Base-by-base conservation (phyloP, 495 filamentous ascomycete genomes). In the Trichoderma reesei region DNA sequence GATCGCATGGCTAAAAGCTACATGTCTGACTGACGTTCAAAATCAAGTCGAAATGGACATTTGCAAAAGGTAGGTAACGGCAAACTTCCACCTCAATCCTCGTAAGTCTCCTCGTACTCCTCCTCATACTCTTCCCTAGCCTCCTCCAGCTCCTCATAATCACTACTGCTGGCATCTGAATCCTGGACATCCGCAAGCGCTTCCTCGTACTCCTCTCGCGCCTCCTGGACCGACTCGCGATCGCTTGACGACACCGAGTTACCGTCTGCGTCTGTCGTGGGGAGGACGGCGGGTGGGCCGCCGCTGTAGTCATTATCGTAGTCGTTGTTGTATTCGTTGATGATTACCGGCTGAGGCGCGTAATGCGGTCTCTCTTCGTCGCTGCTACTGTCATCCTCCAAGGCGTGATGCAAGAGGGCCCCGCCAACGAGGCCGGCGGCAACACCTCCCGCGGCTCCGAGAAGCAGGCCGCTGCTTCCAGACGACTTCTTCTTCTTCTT, bases 371-470 rank as follows among this genome's bases (percentile, higher is more conserved):
- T 42, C 61, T 48, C 61, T 37, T 72, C 67, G 33, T 71, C 68
- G 64, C 72, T 72, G 3, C 68, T 70, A 63, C 71, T 73, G 36
- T 72, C 51, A 14, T 56, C 51, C 34, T 56, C 70, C 14, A 82
- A 67, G 33, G 81, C 83, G 67, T 85, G 76, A 20, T 76, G 80
- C 44, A 86, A 66, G 18, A 86, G 65, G 2, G 83, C 86, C 31
- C 84, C 85, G 18, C 77, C 85, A 59, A 82, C 71, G 48, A 78
- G 78, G 62, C 85, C 85, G 5, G 82, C 75, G 1, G 82, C 85
- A 51, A 85, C 66, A 60, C 83, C 85, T 41, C 78, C 82, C 2
- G 79, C 82, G 16, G 78, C 84, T 31, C 74, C 80, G 41, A 78
- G 56, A 41, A 85, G 42, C 61, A 82, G 72, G 61, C 78, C 78